Evolutionary conservation across 2,329 filamentous ascomycete genomes (phyloP).

Genomic region (Chrysosporium queenslandicum): DNA sequence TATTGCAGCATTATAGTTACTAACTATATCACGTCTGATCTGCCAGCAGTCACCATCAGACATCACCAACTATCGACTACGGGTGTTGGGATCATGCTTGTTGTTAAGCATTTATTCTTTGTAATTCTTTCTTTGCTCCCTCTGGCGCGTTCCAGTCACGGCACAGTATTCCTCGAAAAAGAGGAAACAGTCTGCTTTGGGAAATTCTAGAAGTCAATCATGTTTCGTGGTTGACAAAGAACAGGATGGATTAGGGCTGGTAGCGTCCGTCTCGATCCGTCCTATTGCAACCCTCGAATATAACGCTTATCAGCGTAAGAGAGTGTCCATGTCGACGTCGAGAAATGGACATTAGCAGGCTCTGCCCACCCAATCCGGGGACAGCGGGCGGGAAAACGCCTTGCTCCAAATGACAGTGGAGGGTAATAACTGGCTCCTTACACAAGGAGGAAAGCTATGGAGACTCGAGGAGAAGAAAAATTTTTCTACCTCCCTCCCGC

Average conservation of each 20-base stretch:
- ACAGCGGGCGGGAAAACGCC: too few relatives aligned
- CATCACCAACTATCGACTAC: too few relatives aligned
- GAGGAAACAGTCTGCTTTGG: background rate
- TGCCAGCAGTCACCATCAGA: background rate
- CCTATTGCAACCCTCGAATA: background rate
- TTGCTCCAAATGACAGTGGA: too few relatives aligned
- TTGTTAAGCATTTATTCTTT: background rate
- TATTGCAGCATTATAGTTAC: background rate
- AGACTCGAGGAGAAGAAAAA: background rate
- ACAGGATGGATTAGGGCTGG: background rate
- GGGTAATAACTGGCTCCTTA: too few relatives aligned
- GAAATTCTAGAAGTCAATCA: background rate
- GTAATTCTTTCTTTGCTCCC: background rate
- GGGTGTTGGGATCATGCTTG: background rate
- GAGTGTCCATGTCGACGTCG: background rate
- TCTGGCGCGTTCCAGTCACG: background rate
- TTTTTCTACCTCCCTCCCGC: background rate
- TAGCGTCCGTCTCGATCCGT: constrained; percentile 5
- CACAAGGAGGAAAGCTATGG: too few relatives aligned
- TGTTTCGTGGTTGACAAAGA: background rate
- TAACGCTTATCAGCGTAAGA: background rate
- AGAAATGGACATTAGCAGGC: too few relatives aligned
- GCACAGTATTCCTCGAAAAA: background rate
- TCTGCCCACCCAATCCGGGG: too few relatives aligned
- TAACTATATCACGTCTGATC: background rate